Evolutionary conservation across 2,329 filamentous ascomycete genomes (phyloP).

Genomic region (Colletotrichum brevisporum): DNA sequence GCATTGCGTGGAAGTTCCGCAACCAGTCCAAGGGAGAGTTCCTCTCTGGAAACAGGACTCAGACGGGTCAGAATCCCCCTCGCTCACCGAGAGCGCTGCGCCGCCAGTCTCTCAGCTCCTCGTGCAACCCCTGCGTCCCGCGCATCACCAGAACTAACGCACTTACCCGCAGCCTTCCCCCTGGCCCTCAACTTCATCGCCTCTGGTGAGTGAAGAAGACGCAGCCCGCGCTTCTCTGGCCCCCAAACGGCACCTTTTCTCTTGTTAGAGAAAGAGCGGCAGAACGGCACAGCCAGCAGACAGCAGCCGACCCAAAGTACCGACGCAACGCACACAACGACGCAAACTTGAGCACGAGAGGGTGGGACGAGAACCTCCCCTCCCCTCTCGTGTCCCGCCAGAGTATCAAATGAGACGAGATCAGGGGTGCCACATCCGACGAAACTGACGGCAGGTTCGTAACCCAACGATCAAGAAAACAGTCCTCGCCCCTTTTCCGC

Average conservation of each 20-base stretch:
- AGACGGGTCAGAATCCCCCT: constrained; percentile 76
- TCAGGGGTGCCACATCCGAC: constrained; percentile 27
- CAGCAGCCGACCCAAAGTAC: constrained; percentile 51
- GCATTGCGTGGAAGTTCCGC: constrained; percentile 70
- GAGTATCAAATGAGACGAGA: constrained; percentile 39
- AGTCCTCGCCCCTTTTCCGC: constrained; percentile 6
- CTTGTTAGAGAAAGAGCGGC: constrained; percentile 31
- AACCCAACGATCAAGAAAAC: constrained; percentile 54
- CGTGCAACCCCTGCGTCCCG: not conserved
- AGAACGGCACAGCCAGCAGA: constrained; percentile 29
- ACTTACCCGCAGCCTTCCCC: constrained; percentile 72
- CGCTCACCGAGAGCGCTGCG: no score
- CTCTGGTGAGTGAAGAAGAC: constrained; percentile 81
- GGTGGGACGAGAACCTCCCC: not conserved
- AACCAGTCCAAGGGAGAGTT: constrained; percentile 79
- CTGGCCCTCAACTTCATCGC: constrained; percentile 92
- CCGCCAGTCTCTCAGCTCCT: not conserved
- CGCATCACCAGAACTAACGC: constrained; percentile 46
- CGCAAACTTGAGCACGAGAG: constrained; percentile 12
- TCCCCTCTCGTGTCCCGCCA: not conserved
- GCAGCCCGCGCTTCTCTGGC: constrained; percentile 39
- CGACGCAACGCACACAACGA: not conserved
- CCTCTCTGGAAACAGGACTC: constrained; percentile 83
- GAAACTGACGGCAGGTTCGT: constrained; percentile 53
- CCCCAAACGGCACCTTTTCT: constrained; percentile 6